Conservation (phyloP, 2,329 filamentous ascomycete genomes). For the Penicillium thymicola region DNA sequence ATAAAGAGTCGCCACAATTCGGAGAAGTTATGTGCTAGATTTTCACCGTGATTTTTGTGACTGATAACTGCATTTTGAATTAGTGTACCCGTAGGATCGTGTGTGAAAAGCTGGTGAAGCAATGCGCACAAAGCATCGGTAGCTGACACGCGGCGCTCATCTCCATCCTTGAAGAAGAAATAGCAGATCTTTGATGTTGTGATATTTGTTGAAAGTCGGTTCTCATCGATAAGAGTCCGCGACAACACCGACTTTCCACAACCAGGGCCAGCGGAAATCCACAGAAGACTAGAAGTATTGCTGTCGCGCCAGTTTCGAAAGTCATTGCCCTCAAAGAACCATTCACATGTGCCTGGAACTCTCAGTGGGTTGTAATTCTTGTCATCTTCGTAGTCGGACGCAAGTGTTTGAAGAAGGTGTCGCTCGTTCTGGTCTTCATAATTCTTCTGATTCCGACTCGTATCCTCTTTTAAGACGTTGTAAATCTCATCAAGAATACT, state of each 20-base stretch:
- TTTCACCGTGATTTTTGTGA: background rate
- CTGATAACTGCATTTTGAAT: background rate
- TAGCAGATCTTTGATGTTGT: background rate
- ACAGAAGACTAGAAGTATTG: background rate
- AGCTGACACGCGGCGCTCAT: background rate
- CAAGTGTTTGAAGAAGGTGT: slow-evolving; percentile 19
- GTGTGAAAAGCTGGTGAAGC: background rate
- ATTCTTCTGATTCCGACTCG: background rate
- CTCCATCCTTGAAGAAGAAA: background rate
- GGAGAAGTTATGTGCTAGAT: background rate
- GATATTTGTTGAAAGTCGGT: background rate
- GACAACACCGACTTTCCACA: background rate
- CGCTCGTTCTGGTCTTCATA: background rate
- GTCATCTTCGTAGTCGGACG: slow-evolving; percentile 24
- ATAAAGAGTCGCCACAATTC: background rate
- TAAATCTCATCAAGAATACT: background rate
- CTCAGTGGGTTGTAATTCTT: slow-evolving; percentile 30
- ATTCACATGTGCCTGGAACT: slow-evolving; percentile 34
- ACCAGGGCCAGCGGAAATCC: background rate
- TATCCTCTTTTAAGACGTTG: background rate
- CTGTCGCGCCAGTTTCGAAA: background rate
- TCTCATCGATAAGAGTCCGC: background rate
- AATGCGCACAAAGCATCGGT: background rate
- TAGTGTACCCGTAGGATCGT: background rate
- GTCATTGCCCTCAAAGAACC: slow-evolving; percentile 24